phyloP scores from a whole-genome alignment of 2,329 filamentous ascomycete genomes.

The Colletotrichum melonis region DNA sequence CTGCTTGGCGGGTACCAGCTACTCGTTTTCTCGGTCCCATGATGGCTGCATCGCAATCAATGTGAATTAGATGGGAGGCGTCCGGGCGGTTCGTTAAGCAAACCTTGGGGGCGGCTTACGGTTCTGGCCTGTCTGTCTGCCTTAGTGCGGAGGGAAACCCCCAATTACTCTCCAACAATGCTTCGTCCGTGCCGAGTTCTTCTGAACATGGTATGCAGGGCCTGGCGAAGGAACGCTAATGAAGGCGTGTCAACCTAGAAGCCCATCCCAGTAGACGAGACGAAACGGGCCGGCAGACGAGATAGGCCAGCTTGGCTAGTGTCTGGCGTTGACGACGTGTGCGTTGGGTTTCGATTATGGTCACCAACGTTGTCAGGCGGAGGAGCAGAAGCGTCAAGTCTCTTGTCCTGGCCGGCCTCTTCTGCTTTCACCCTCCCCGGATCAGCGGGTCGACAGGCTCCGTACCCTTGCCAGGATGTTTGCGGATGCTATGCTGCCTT shows the following conservation, averaged over 20 bases:
- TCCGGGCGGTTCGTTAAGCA: background rate
- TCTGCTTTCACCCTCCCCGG: conserved; percentile 20
- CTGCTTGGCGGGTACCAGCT: conserved; percentile 21
- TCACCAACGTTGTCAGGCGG: background rate
- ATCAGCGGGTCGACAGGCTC: conserved; percentile 36
- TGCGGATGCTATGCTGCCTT: conserved; percentile 14
- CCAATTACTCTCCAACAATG: background rate
- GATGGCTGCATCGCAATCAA: conserved; percentile 30
- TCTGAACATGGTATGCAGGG: background rate
- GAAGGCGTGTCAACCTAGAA: background rate
- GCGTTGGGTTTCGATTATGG: background rate
- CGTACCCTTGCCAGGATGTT: conserved; percentile 23
- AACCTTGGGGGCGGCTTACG: background rate
- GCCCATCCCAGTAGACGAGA: background rate
- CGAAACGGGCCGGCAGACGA: conserved; percentile 1
- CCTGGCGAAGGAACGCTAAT: background rate
- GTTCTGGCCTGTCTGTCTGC: background rate
- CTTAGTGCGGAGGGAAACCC: conserved; percentile 9
- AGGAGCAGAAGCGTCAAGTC: background rate
- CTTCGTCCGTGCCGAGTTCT: background rate
- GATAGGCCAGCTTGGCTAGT: background rate
- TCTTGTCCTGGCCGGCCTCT: background rate
- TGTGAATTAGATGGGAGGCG: background rate
- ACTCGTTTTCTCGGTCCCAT: background rate
- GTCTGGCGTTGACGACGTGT: background rate